phyloP scores from a whole-genome alignment of 805 yeast genomes.

The Pichia kluyveri region DNA sequence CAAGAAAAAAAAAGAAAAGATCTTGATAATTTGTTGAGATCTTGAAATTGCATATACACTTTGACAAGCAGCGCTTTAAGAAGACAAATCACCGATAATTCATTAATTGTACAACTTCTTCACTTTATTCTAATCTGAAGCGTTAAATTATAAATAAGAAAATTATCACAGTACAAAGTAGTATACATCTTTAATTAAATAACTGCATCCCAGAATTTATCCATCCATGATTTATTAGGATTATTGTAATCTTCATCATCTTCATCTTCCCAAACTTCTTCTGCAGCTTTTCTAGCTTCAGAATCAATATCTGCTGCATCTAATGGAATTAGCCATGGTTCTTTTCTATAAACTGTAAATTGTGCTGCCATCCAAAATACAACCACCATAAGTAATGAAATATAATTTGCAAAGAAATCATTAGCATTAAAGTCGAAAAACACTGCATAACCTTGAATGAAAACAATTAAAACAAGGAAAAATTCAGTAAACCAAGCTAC shows the following conservation, averaged over 20 bases:
- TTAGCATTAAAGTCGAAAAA: slow-evolving; percentile 49
- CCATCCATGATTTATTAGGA: neutral
- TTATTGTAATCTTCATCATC: slow-evolving; percentile 6
- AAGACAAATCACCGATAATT: too few relatives aligned
- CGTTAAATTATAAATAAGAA: too few relatives aligned
- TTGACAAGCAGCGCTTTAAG: too few relatives aligned
- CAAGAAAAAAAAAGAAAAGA: too few relatives aligned
- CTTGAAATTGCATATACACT: too few relatives aligned
- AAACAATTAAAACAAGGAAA: slow-evolving; percentile 44
- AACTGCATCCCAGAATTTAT: slow-evolving; percentile 10
- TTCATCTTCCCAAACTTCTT: slow-evolving; percentile 50
- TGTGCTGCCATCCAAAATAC: slow-evolving; percentile 40
- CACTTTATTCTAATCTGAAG: too few relatives aligned
- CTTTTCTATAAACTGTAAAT: slow-evolving; percentile 44
- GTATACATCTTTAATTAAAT: neutral
- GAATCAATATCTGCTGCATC: slow-evolving; percentile 47
- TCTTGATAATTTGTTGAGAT: too few relatives aligned
- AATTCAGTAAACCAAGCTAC: slow-evolving; percentile 55
- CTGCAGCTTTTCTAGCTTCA: slow-evolving; percentile 14
- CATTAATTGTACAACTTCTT: too few relatives aligned
- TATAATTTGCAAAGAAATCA: slow-evolving; percentile 60
- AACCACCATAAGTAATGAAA: slow-evolving; percentile 55
- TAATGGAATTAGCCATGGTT: slow-evolving; percentile 35
- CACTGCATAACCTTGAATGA: slow-evolving; percentile 64
- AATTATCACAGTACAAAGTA: too few relatives aligned